Base-by-base conservation (phyloP, 495 filamentous ascomycete genomes). In the Trichocladium uniseriatum region DNA sequence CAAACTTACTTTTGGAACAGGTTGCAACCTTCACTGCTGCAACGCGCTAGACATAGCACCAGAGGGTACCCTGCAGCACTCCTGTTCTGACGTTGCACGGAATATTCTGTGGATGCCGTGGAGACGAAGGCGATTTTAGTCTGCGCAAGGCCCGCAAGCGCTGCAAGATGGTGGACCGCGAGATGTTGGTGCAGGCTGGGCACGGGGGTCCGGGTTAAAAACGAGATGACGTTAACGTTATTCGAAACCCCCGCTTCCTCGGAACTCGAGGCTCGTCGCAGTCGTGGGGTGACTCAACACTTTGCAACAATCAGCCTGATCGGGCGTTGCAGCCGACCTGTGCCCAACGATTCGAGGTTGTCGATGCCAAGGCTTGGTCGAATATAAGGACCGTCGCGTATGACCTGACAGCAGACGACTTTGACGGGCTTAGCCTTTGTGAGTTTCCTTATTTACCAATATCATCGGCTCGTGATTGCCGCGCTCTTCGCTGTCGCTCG, bases 221-320 rank as follows among this genome's bases (percentile, higher is more conserved):
- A 39, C 24, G n/a, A 32, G 32, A 48, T 54, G 51, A 54, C 51
- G 51, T 54, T 49, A 49, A 8, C 21, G 10, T 15, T 18, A 22
- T 46, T 11, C 43, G 29, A 39, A 21, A 21, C 20, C 34, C 39
- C n/a, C n/a, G n/a, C n/a, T n/a, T n/a, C n/a, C n/a, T n/a, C n/a
- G n/a, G n/a, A n/a, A n/a, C n/a, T n/a, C n/a, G n/a, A n/a, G n/a
- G n/a, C n/a, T n/a, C n/a, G n/a, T n/a, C n/a, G n/a, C 16, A 6
- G 20, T 14, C 16, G 39, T 18, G 34, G 40, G 34, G 51, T 54
- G 51, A 54, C 51, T 49, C 45, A 53, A 53, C 38, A 14, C 5
- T 15, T n/a, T 37, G 16, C n/a, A 28, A 35, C 38, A 32, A 21
- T 4, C 24, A 20, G 28, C 15, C 16, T 40, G 24, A 18, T 31